Percentiles rank a stretch among this genome's conserved stretches.
These are phyloP conservation scores for Leccinum longicurvipes DNA, from an alignment of 768 basidiomycete genomes.

Conservation along the genomic window DNA sequence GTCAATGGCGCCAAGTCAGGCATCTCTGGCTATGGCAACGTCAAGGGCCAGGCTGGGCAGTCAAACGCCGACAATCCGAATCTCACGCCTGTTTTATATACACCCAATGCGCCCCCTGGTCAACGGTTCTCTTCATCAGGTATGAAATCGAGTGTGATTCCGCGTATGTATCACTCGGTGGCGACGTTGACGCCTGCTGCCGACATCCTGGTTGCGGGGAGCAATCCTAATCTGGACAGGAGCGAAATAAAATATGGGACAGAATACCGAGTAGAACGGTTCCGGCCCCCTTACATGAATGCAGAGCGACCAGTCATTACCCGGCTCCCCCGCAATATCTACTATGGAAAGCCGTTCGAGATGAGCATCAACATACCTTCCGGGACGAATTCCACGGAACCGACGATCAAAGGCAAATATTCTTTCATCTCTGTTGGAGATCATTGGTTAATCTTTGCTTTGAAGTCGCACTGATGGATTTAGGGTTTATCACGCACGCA, in stretches of 20 bases:
- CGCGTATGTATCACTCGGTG: constrained; percentile 80
- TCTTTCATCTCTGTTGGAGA: not conserved
- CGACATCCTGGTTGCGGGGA: constrained; percentile 75
- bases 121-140: constrained; percentile 56
- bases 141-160: constrained; percentile 63
- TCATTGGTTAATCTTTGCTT: constrained; percentile 6
- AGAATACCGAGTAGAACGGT: constrained; percentile 86
- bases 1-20: constrained; percentile 62
- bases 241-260: constrained; percentile 73
- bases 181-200: constrained; percentile 74
- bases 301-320: constrained; percentile 53
- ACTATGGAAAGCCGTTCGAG: constrained; percentile 44
- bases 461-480: constrained; percentile 72
- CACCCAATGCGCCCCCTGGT: constrained; percentile 50
- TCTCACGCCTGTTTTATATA: constrained; percentile 67
- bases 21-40: constrained; percentile 78
- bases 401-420: constrained; percentile 49
- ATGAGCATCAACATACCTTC: constrained; percentile 43
- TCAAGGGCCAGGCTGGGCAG: constrained; percentile 59
- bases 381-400: constrained; percentile 32
- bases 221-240: constrained; percentile 80
- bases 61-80: constrained; percentile 80
- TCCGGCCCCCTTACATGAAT: constrained; percentile 79
- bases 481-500: constrained; percentile 78
- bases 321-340: constrained; percentile 34